Conservation (phyloP, 2,329 filamentous ascomycete genomes). For the Colletotrichum costaricense region DNA sequence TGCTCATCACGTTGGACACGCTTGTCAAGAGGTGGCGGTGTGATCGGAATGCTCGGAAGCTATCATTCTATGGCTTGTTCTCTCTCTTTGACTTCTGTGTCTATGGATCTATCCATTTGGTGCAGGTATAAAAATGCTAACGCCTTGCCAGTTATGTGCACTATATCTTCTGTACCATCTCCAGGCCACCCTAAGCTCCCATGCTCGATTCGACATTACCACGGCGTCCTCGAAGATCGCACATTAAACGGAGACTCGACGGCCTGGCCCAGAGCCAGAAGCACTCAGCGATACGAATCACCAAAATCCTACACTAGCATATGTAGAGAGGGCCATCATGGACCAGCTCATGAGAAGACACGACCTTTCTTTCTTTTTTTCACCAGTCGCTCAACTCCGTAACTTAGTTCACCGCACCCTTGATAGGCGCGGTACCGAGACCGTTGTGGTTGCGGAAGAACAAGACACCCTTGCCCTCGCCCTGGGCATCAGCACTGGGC, state of each 20-base stretch:
- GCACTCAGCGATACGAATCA: background rate
- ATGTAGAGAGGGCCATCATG: conserved; percentile 17
- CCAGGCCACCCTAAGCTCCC: background rate
- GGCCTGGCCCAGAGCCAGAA: background rate
- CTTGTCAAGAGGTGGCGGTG: background rate
- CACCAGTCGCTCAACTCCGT: background rate
- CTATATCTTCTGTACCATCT: conserved; percentile 4
- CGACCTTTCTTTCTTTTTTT: background rate
- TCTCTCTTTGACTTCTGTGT: conserved; percentile 18
- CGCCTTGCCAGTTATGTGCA: conserved; percentile 16
- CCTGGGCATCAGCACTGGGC: conserved; percentile 83
- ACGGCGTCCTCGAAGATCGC: background rate
- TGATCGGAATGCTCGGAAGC: conserved; percentile 25
- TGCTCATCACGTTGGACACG: background rate
- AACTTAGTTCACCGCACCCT: conserved; percentile 22
- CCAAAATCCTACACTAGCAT: background rate
- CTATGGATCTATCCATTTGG: conserved; percentile 18
- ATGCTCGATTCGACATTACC: conserved; percentile 6
- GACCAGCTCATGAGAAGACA: conserved; percentile 15
- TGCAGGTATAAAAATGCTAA: conserved; percentile 29
- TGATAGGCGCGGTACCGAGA: conserved; percentile 67
- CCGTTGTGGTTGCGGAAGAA: conserved; percentile 98
- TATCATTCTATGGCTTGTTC: conserved; percentile 1
- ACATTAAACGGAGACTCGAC: conserved; percentile 12
- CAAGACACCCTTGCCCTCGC: conserved; percentile 84